Evolutionary conservation across 257 asterid genomes (phyloP).

Genomic region (Eucommia ulmoides): DNA sequence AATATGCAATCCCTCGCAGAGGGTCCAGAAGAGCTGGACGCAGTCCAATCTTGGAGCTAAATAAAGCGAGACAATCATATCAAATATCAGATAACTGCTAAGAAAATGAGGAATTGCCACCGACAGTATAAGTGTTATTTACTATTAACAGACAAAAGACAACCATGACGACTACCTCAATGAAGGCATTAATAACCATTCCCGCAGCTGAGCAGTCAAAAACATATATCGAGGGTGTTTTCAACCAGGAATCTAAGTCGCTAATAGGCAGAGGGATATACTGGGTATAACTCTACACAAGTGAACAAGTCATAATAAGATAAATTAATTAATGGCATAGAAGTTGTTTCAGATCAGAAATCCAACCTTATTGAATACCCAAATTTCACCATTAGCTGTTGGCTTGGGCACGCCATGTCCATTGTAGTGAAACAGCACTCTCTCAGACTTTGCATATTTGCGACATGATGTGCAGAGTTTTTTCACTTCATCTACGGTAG

Average conservation of each 20-base stretch:
- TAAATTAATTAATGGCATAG: slow-evolving; percentile 11
- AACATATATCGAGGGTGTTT: slow-evolving; percentile 92
- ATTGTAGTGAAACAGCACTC: slow-evolving; percentile 94
- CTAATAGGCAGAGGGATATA: slow-evolving; percentile 85
- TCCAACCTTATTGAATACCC: slow-evolving; percentile 90
- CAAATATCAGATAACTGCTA: not conserved
- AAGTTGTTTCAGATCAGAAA: slow-evolving; percentile 1
- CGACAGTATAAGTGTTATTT: too few species aligned
- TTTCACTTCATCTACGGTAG: slow-evolving; percentile 94
- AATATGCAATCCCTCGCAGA: slow-evolving; percentile 56
- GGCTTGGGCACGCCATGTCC: slow-evolving; percentile 99
- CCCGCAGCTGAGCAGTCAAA: slow-evolving; percentile 99
- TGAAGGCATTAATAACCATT: slow-evolving; percentile 74
- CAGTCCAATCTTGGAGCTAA: slow-evolving; percentile 66
- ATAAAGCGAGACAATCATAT: slow-evolving; percentile 6
- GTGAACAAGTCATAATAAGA: slow-evolving; percentile 22
- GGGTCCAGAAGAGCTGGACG: slow-evolving; percentile 46
- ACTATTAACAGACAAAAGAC: too few species aligned
- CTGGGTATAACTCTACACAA: slow-evolving; percentile 79
- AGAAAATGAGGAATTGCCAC: too few species aligned
- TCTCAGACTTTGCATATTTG: slow-evolving; percentile 87
- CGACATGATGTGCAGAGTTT: slow-evolving; percentile 90
- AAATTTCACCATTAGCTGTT: slow-evolving; percentile 87
- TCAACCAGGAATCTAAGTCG: slow-evolving; percentile 95
- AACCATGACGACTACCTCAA: slow-evolving; percentile 45